Evolutionary conservation across 1,139 yeast species (phyloP).

Genomic region (Candida labiduridarum): DNA sequence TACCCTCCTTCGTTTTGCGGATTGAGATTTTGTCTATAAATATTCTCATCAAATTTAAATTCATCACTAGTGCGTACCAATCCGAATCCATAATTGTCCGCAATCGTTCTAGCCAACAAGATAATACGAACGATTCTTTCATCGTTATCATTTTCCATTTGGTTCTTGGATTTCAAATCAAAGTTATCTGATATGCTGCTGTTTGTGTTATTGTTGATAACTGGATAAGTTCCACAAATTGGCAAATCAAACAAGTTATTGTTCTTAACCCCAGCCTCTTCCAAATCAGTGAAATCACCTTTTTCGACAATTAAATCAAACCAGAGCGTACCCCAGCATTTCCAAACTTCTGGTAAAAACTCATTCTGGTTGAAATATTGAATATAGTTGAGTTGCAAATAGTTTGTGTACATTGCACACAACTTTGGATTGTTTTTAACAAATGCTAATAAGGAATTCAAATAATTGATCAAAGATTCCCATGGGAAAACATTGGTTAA

Average conservation of each 20-base stretch:
- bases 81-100: slow-evolving; percentile 58
- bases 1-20: slow-evolving; percentile 30
- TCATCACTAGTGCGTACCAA: slow-evolving; percentile 46
- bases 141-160: slow-evolving; percentile 39
- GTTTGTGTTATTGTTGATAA: slow-evolving; percentile 17
- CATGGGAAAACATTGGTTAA: slow-evolving; percentile 65
- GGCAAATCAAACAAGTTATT: slow-evolving; percentile 65
- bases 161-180: slow-evolving; percentile 25
- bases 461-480: slow-evolving; percentile 61
- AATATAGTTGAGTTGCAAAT: slow-evolving; percentile 35
- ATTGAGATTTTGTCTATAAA: slow-evolving; percentile 24
- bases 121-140: slow-evolving; percentile 55
- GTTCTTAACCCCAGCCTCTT: slow-evolving; percentile 60
- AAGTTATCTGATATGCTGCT: slow-evolving; percentile 15
- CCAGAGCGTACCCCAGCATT: slow-evolving; percentile 85
- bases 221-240: slow-evolving; percentile 57
- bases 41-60: slow-evolving; percentile 42
- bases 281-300: slow-evolving; percentile 52
- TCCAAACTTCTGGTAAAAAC: slow-evolving; percentile 74
- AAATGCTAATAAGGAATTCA: slow-evolving; percentile 53
- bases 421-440: slow-evolving; percentile 32
- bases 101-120: slow-evolving; percentile 50
- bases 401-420: slow-evolving; percentile 28
- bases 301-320: slow-evolving; percentile 58
- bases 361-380: slow-evolving; percentile 57